Evolutionary conservation across 805 yeast species (phyloP).

Genomic region (Candida chilensis): DNA sequence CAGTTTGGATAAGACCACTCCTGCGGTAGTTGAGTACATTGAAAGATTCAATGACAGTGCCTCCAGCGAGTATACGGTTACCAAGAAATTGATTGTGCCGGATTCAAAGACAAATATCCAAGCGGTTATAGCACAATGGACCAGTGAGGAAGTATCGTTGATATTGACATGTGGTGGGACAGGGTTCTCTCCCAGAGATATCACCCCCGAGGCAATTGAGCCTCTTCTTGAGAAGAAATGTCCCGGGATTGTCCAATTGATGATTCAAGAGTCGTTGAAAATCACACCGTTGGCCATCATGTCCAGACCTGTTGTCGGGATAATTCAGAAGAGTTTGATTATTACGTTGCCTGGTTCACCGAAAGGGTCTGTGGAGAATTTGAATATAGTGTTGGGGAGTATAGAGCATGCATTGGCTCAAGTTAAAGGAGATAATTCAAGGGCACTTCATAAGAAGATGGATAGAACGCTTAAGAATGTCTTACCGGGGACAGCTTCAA

Average conservation of each 20-base stretch:
- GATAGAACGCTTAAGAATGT: constrained; percentile 13
- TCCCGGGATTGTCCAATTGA: constrained; percentile 38
- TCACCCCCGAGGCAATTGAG: constrained; percentile 41
- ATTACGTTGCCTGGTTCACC: constrained; percentile 47
- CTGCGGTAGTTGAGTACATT: constrained; percentile 10
- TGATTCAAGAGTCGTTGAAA: constrained; percentile 30
- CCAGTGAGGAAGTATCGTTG: constrained; percentile 10
- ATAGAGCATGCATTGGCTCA: constrained; percentile 35
- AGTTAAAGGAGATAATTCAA: constrained; percentile 19
- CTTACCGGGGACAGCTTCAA: constrained; percentile 7
- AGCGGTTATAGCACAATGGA: constrained; percentile 12
- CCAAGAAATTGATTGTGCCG: constrained; percentile 15
- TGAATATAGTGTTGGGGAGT: constrained; percentile 22
- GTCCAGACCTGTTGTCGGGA: constrained; percentile 44
- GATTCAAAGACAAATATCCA: constrained; percentile 24
- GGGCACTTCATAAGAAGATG: constrained; percentile 26
- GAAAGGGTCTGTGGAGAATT: constrained; percentile 35
- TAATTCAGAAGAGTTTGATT: constrained; percentile 21
- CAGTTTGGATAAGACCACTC: constrained; percentile 19
- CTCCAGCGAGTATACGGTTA: constrained; percentile 4
- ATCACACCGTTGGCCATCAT: constrained; percentile 39
- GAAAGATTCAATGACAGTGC: constrained; percentile 4
- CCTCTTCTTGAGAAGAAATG: constrained; percentile 33
- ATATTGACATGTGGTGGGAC: constrained; percentile 47
- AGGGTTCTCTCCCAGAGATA: constrained; percentile 34